Percentiles rank a stretch among this genome's conserved stretches.
Conservation (phyloP, 352 stramenopile species). For the Pythium monospermum region DNA sequence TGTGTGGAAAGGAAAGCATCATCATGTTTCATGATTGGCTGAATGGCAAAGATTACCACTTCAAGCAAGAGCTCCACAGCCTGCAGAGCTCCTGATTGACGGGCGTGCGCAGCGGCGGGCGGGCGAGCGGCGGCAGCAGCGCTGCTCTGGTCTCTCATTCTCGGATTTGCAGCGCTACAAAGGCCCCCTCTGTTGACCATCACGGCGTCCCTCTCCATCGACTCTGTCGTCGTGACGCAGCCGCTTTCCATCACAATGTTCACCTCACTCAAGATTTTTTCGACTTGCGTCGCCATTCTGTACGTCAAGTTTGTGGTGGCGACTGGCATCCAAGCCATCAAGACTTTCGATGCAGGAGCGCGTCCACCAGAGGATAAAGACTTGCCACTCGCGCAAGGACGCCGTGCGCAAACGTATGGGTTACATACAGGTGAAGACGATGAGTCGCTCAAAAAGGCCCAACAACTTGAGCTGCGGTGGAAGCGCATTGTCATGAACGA, state of each 20-base stretch:
- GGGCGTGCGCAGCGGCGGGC: too few species aligned
- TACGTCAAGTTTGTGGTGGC: conserved; percentile 27
- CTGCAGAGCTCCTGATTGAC: too few species aligned
- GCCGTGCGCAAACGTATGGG: conserved; percentile 34
- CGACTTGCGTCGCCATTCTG: conserved; percentile 8
- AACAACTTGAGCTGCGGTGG: conserved; percentile 32
- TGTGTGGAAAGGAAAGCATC: background rate
- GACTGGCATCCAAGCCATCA: conserved; percentile 29
- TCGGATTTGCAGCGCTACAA: background rate
- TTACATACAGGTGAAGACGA: conserved; percentile 23
- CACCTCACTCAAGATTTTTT: background rate
- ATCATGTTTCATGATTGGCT: background rate
- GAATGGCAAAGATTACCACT: too few species aligned
- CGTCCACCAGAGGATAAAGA: conserved; percentile 30
- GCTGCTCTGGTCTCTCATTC: background rate
- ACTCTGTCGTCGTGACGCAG: background rate
- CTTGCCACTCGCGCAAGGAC: conserved; percentile 5
- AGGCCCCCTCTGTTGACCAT: background rate
- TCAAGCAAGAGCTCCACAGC: too few species aligned
- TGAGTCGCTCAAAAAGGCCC: conserved; percentile 22
- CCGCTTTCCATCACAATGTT: conserved; percentile 1
- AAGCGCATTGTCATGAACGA: conserved; percentile 47
- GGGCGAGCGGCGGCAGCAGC: background rate
- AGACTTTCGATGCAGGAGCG: conserved; percentile 37
- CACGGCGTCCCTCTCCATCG: background rate